Percentiles rank a stretch among this genome's conserved stretches.
These are phyloP conservation scores for Coemansia sp. DNA, from an alignment of 192 early-diverging fungal species.

Conservation along the genomic window DNA sequence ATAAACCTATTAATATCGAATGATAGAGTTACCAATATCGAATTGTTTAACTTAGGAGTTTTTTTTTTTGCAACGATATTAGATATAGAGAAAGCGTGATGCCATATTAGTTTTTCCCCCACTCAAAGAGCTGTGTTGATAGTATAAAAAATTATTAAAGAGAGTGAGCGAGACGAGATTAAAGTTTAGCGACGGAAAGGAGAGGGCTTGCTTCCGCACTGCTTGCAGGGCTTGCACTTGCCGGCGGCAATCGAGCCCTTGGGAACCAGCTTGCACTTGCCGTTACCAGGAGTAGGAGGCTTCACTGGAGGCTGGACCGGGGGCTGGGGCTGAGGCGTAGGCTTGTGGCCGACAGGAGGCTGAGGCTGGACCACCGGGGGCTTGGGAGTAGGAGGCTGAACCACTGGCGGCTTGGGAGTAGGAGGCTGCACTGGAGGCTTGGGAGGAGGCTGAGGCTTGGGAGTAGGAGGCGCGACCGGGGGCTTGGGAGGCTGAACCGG, in stretches of 20 bases:
- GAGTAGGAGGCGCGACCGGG: slow-evolving; percentile 5
- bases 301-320: not conserved
- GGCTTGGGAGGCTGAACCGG: not conserved
- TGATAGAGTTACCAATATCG: not conserved
- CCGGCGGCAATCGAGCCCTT: slow-evolving; percentile 59
- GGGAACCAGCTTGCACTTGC: slow-evolving; percentile 58
- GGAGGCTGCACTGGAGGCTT: slow-evolving; percentile 1
- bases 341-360: not conserved
- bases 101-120: not conserved
- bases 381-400: not conserved
- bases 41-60: no score
- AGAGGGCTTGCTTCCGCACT: slow-evolving; percentile 35
- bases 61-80: not conserved
- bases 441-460: not conserved
- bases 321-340: not conserved
- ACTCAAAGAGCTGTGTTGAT: not conserved
- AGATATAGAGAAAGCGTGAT: not conserved
- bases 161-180: not conserved
- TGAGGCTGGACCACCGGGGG: not conserved
- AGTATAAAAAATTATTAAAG: not conserved
- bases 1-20: not conserved
- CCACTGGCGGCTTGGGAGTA: not conserved
- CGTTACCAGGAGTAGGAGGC: slow-evolving; percentile 10
- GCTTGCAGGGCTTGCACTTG: slow-evolving; percentile 60
- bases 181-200: slow-evolving; percentile 42